These are phyloP conservation scores for Crithidia bombi DNA, from an alignment of 208 protist genomes.

Conservation along the genomic window DNA sequence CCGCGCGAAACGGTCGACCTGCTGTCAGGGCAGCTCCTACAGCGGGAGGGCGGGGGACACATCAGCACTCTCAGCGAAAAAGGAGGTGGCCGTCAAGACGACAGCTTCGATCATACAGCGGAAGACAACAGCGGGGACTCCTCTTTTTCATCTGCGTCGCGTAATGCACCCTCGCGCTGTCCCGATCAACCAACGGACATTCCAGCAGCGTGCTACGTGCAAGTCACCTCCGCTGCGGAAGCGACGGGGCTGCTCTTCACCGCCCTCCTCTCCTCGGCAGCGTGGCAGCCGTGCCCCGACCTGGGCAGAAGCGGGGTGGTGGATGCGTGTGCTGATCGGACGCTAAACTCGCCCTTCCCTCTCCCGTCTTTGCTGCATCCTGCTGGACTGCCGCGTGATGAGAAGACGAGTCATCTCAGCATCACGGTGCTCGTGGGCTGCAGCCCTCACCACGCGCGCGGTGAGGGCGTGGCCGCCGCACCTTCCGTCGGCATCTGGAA, in stretches of 20 bases:
- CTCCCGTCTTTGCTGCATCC: slow-evolving; percentile 4
- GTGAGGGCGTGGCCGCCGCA: neutral
- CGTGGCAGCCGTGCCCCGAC: slow-evolving; percentile 19
- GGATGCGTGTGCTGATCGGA: neutral
- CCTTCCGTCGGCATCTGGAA: slow-evolving; percentile 35
- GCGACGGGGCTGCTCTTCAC: slow-evolving; percentile 26
- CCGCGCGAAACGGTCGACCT: slow-evolving; percentile 36
- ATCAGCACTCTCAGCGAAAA: neutral
- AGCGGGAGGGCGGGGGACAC: neutral
- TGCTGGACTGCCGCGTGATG: slow-evolving; percentile 17
- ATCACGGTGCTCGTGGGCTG: slow-evolving; percentile 27
- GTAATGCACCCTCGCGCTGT: too few relatives aligned
- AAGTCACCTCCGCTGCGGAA: slow-evolving; percentile 20
- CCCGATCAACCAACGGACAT: slow-evolving; percentile 35
- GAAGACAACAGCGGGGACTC: too few relatives aligned
- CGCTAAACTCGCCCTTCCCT: neutral
- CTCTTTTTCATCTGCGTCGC: neutral
- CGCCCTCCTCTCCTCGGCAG: slow-evolving; percentile 26
- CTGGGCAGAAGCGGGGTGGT: neutral
- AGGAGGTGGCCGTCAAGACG: too few relatives aligned
- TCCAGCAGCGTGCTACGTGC: slow-evolving; percentile 38
- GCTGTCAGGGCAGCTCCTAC: slow-evolving; percentile 31
- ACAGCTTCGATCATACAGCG: too few relatives aligned
- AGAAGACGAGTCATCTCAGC: slow-evolving; percentile 27
- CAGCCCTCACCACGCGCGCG: neutral